Base-by-base conservation (phyloP, 208 protist species). In the Trypanosomatidae sp. region DNA sequence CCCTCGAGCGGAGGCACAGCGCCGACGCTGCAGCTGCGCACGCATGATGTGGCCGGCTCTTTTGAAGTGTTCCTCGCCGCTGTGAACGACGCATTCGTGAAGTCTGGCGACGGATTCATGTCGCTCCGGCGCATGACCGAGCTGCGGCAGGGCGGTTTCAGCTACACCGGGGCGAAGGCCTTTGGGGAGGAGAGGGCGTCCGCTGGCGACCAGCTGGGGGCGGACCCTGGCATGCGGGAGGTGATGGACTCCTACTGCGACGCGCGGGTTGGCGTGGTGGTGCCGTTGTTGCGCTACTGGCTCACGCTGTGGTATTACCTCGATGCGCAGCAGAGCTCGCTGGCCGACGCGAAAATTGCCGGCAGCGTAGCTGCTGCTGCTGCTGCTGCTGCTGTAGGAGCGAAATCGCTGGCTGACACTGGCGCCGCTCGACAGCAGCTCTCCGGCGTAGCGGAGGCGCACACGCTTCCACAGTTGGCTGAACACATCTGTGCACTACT, bases 111-210 rank as follows among this genome's bases (percentile, higher is more conserved):
- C 39, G 64, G 74, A 68, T 88, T 79, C 50, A 77, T 77, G 13
- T 84, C 86, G 9, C 86, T 95, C 59, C 83, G 90, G 12, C 92
- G 90, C 53, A 86, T 97, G 76, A 76, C 87, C 12, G 92, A 97
- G 75, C 71, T 89, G 59, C 86, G 82, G 64, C 67, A 82, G 13
- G 75, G 76, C 59, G 76, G 82, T 36, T 81, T 80, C 52, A 69
- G 80, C 59, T 81, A 83, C 64, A 33, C 78, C 46, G 79, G 74
- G 1, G 77, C 72, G 19, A 77, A 88, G 71, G 81, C 76, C 0
- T 86, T 86, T 69, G 77, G 82, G 25, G 77, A 82, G 69, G 76
- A 82, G 70, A 74, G 72, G 69, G 17, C 77, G 17, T 74, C 76
- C 3, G 58, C 76, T 9, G 69, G 66, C 43, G 76, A 47, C 62